Conservation (phyloP, 768 basidiomycete species). For the Boletus bicolor region DNA sequence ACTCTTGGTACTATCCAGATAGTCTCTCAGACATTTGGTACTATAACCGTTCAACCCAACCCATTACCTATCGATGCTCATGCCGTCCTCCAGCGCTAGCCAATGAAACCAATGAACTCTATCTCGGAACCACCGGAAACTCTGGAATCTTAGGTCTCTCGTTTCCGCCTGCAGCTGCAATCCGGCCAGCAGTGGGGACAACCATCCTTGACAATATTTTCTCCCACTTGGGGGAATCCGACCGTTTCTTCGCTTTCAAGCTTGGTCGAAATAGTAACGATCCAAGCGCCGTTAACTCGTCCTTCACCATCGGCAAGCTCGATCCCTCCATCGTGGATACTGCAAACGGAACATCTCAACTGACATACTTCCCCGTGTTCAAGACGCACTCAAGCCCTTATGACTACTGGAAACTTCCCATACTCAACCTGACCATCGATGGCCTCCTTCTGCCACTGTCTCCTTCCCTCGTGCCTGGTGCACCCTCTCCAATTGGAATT, state of each 20-base stretch:
- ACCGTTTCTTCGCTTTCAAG: slow-evolving; percentile 50
- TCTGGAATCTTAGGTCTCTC: slow-evolving; percentile 57
- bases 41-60: background rate
- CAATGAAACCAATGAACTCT: slow-evolving; percentile 41
- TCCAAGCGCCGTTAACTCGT: slow-evolving; percentile 32
- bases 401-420: slow-evolving; percentile 59
- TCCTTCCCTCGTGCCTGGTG: slow-evolving; percentile 41
- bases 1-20: slow-evolving; percentile 45
- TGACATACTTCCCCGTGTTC: slow-evolving; percentile 41
- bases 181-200: slow-evolving; percentile 40
- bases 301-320: slow-evolving; percentile 52
- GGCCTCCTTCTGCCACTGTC: slow-evolving; percentile 40
- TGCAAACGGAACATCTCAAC: slow-evolving; percentile 29
- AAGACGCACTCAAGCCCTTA: slow-evolving; percentile 33
- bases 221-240: slow-evolving; percentile 35
- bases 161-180: slow-evolving; percentile 48
- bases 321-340: slow-evolving; percentile 31
- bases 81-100: slow-evolving; percentile 38
- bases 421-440: slow-evolving; percentile 45
- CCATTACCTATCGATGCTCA: background rate
- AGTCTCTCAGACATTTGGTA: slow-evolving; percentile 48
- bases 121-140: slow-evolving; percentile 43
- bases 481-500: slow-evolving; percentile 48
- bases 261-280: slow-evolving; percentile 37
- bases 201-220: slow-evolving; percentile 50